Percentiles rank a stretch among this genome's conserved stretches.
Evolutionary conservation across 441 rosid genomes (phyloP).

Genomic region (Macaranga tanarius): DNA sequence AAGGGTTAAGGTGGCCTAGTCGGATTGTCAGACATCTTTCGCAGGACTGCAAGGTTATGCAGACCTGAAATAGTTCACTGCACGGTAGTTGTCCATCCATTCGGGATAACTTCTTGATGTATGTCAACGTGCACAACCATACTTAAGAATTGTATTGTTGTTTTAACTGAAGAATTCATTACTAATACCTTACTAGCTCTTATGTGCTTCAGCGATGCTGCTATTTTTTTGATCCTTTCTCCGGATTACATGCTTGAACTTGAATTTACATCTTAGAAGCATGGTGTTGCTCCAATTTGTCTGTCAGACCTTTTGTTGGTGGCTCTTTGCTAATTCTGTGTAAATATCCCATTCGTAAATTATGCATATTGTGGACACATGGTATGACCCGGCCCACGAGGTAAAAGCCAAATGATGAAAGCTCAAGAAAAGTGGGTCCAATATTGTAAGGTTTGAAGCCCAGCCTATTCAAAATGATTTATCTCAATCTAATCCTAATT

Average conservation of each 20-base stretch:
- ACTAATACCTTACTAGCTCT: not conserved
- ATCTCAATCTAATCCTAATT: no score
- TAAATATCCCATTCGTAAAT: no score
- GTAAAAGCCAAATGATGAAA: no score
- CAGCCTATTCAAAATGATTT: no score
- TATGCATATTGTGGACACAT: no score
- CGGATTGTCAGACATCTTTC: not conserved
- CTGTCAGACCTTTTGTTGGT: no score
- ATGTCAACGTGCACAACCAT: not conserved
- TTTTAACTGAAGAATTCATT: not conserved
- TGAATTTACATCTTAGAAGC: not conserved
- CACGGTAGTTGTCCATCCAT: not conserved
- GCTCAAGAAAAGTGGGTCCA: no score
- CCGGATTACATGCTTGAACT: not conserved
- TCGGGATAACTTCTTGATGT: not conserved
- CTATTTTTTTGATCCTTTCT: not conserved
- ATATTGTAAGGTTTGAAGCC: no score
- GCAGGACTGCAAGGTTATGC: not conserved
- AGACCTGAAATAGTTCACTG: not conserved
- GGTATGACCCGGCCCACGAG: no score
- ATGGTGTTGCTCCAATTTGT: no score
- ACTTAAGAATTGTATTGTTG: not conserved
- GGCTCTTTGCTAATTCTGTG: not conserved
- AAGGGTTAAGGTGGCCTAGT: no score
- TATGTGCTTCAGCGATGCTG: not conserved